Percentiles rank a stretch among this genome's conserved stretches.
These are phyloP conservation scores for Solanum tarijense DNA, from an alignment of 257 asterid genomes.

Conservation along the genomic window DNA sequence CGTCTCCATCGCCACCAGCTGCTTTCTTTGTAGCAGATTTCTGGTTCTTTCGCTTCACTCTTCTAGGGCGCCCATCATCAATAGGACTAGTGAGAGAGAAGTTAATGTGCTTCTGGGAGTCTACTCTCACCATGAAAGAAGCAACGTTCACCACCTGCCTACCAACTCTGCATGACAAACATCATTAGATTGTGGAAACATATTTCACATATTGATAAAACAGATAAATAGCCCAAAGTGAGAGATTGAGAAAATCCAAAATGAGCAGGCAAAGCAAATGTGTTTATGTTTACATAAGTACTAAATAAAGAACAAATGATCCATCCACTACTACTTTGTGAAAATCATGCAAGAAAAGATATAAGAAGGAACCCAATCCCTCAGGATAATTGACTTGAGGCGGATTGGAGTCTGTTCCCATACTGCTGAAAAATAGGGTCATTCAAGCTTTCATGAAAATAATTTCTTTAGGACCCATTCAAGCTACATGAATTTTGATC, in stretches of 20 bases:
- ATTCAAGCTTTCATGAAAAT: neutral
- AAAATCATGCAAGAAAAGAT: neutral
- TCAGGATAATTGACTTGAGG: neutral
- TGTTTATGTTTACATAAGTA: neutral
- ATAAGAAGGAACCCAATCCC: neutral
- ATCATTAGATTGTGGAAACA: no score
- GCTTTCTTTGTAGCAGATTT: slow-evolving; percentile 60
- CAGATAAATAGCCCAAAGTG: no score
- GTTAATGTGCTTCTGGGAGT: slow-evolving; percentile 61
- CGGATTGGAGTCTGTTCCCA: neutral
- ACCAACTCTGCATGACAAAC: slow-evolving; percentile 38
- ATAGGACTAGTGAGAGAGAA: slow-evolving; percentile 66
- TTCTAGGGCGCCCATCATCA: slow-evolving; percentile 59
- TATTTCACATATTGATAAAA: no score
- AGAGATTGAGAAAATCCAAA: no score
- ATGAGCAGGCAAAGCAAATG: neutral
- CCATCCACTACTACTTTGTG: neutral
- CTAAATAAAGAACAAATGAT: neutral
- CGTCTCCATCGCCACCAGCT: slow-evolving; percentile 56
- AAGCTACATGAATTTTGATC: neutral
- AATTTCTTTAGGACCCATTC: neutral
- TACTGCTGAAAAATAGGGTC: neutral
- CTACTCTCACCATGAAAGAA: slow-evolving; percentile 51
- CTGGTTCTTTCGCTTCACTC: slow-evolving; percentile 57
- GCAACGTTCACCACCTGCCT: slow-evolving; percentile 67